A percentile compares a stretch with the other conserved stretches of the same genome.
Conservation (phyloP, 2,329 filamentous ascomycete genomes). For the Epichloe brachyelytri region DNA sequence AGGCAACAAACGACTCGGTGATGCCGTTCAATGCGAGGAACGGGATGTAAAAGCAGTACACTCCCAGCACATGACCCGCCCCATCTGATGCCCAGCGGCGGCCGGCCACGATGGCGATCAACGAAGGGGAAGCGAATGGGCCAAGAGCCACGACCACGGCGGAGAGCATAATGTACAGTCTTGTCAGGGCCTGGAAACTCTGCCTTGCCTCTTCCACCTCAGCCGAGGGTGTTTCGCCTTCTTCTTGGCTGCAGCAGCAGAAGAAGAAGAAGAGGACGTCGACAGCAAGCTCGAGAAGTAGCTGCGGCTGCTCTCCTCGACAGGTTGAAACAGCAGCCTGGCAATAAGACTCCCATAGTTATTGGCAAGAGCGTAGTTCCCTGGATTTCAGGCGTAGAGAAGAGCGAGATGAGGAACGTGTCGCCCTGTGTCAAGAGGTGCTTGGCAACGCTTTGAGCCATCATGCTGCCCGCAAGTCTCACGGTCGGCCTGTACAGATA, state of each 20-base stretch:
- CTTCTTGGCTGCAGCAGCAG: not conserved
- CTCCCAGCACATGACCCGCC: conserved; percentile 59
- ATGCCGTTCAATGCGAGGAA: conserved; percentile 86
- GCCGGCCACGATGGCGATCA: conserved; percentile 66
- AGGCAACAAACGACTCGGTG: conserved; percentile 83
- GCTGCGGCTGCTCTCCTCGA: conserved; percentile 85
- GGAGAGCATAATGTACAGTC: conserved; percentile 62
- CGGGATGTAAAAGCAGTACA: conserved; percentile 88
- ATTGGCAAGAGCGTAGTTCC: conserved; percentile 87
- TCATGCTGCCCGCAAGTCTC: conserved; percentile 65
- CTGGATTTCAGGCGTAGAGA: conserved; percentile 69
- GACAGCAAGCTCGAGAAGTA: conserved; percentile 74
- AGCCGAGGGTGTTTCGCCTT: conserved; percentile 9
- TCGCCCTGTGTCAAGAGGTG: conserved; percentile 92
- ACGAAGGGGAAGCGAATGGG: conserved; percentile 59
- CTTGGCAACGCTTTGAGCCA: conserved; percentile 79
- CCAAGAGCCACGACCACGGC: conserved; percentile 56
- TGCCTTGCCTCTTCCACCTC: conserved; percentile 27
- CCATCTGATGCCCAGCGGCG: conserved; percentile 61
- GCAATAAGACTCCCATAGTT: conserved; percentile 90
- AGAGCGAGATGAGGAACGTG: conserved; percentile 68
- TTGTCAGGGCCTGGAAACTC: conserved; percentile 53
- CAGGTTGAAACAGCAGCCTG: conserved; percentile 80
- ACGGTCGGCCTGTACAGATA: conserved; percentile 61
- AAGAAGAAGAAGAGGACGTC: conserved; percentile 8